phyloP scores from a whole-genome alignment of 1,284 basidiomycete species.

The Microbotryomycetes sp. region DNA sequence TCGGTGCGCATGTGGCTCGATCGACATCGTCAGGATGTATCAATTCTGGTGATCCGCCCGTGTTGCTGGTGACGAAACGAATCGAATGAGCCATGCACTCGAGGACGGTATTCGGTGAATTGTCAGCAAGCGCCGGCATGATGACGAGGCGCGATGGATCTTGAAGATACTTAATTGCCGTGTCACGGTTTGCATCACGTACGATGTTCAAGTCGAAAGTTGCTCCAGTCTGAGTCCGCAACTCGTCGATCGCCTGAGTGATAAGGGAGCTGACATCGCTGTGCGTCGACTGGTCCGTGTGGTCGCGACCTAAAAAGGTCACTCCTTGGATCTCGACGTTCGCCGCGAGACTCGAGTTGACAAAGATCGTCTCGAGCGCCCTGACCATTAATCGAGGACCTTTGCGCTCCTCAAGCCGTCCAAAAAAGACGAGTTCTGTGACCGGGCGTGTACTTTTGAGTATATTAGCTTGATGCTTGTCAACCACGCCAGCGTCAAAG shows the following conservation, averaged over 20 bases:
- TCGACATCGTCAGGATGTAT: conserved; percentile 18
- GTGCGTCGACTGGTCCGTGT: conserved; percentile 15
- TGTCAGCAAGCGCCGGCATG: conserved; percentile 30
- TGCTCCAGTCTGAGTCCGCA: conserved; percentile 21
- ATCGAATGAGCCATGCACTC: conserved; percentile 27
- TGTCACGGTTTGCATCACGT: conserved; percentile 13
- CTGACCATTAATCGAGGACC: conserved; percentile 21
- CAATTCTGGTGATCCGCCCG: conserved; percentile 30
- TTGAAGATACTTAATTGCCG: conserved; percentile 25
- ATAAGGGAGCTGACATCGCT: conserved; percentile 17
- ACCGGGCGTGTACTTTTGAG: not conserved
- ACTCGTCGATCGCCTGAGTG: conserved; percentile 16
- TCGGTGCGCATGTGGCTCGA: conserved; percentile 13
- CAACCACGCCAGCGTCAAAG: not conserved
- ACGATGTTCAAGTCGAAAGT: conserved; percentile 20
- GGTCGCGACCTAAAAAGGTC: conserved; percentile 30
- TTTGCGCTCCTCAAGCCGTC: conserved; percentile 33
- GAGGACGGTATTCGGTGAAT: conserved; percentile 32
- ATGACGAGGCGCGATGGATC: conserved; percentile 23
- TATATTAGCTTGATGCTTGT: not conserved
- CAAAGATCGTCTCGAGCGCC: conserved; percentile 17
- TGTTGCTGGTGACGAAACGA: conserved; percentile 25
- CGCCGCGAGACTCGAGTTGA: not conserved
- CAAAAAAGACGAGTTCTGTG: conserved; percentile 32
- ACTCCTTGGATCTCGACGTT: conserved; percentile 3